A percentile compares a stretch with the other conserved stretches of the same genome.
These are phyloP conservation scores for Kockiozyma suomiensis DNA, from an alignment of 805 yeast species.

Conservation along the genomic window DNA sequence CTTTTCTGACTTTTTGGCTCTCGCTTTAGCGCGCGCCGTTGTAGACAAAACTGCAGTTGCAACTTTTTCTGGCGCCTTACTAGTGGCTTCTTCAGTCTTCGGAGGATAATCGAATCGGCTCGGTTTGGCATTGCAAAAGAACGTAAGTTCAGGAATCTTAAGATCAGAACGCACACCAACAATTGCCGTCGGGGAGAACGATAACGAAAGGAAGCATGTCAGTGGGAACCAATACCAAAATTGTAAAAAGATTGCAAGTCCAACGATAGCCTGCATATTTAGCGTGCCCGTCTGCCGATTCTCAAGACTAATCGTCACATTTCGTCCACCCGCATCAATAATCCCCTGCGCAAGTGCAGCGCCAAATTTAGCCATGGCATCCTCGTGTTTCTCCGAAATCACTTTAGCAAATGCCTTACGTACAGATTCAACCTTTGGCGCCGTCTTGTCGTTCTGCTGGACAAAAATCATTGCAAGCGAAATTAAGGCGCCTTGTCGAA, in stretches of 20 bases:
- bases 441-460: conserved; percentile 79
- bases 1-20: conserved; percentile 71
- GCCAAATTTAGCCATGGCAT: conserved; percentile 95
- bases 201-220: conserved; percentile 86
- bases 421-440: conserved; percentile 76
- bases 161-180: conserved; percentile 85
- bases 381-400: conserved; percentile 88
- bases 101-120: conserved; percentile 88
- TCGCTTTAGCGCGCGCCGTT: conserved; percentile 89
- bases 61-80: conserved; percentile 82
- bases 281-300: conserved; percentile 86
- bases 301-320: conserved; percentile 90
- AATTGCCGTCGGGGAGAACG: conserved; percentile 89
- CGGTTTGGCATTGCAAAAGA: conserved; percentile 79
- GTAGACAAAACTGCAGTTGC: conserved; percentile 94
- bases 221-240: conserved; percentile 99
- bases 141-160: conserved; percentile 79
- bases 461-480: conserved; percentile 89
- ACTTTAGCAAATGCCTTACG: conserved; percentile 74
- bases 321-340: conserved; percentile 97
- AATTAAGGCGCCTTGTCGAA: conserved; percentile 95
- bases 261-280: conserved; percentile 89
- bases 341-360: conserved; percentile 97
- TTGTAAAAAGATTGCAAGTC: conserved; percentile 84
- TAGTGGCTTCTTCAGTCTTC: conserved; percentile 73